Base-by-base conservation (phyloP, 805 yeast genomes). In the Teunomyces lycoperdinae region DNA sequence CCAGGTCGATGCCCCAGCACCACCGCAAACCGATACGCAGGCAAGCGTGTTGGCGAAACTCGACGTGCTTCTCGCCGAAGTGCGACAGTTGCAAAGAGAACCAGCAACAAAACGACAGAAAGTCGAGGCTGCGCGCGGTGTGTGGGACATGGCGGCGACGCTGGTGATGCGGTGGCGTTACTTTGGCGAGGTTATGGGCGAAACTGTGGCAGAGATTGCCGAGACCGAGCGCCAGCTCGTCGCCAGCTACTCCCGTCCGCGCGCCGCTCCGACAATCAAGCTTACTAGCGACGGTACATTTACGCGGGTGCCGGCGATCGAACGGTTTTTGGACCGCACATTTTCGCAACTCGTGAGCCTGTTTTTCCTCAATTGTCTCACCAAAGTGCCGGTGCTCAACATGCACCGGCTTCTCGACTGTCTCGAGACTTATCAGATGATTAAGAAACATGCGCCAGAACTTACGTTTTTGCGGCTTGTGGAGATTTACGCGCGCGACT, bases 111-210 rank as follows among this genome's bases (percentile, higher is more conserved):
- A 28, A 9, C 29, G 38, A 8, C 20, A 16, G 4, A 41, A 31
- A 8, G 38, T 34, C 8, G 26, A 34, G 30, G 52, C 48, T 42
- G 60, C 55, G 34, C 49, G 45, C 31, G 54, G 57, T 35, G n/a
- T 47, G 14, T 70, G 74, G 74, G 67, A 69, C 53, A 61, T 68
- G 65, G 65, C 72, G 3, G 44, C 66, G 11, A 58, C 66, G 0
- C 54, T 66, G 10, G 44, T 70, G 2, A 38, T 70, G 39, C 55
- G 54, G 30, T 70, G 74, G 74, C 46, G 50, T 3, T 65, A 49
- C 34, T 61, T 68, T 45, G 47, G 43, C 17, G 29, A 54, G 10
- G 34, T 46, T 24, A 44, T 56, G 7, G 49, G 48, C 14, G 47
- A 54, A 6, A 33, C 58, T 2, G 38, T 48, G 1, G 50, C 43